These are phyloP conservation scores for Apiotrichum sp. DNA, from an alignment of 1,284 basidiomycete species.

Conservation along the genomic window DNA sequence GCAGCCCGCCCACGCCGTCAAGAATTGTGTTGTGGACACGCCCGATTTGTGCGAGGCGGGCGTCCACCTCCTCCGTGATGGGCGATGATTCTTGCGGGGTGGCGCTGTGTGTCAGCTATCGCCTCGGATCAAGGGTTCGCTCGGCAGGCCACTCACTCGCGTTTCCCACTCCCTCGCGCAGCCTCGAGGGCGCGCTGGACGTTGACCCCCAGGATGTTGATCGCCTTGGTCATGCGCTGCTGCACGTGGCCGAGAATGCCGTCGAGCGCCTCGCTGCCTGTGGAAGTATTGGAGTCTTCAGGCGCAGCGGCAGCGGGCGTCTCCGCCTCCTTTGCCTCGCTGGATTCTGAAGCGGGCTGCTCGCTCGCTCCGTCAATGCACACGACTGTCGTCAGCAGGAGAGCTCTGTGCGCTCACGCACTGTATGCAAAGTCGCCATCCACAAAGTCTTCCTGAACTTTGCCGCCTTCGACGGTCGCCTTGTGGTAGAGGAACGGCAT, in stretches of 20 bases:
- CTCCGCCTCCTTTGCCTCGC: neutral
- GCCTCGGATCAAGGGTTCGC: too few species aligned
- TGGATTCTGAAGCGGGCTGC: neutral
- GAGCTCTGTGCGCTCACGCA: conserved; percentile 19
- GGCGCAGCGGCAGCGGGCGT: neutral
- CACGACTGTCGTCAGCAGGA: conserved; percentile 23
- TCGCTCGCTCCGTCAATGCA: conserved; percentile 27
- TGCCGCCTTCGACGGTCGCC: conserved; percentile 29
- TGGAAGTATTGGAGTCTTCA: neutral
- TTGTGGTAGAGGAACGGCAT: conserved; percentile 38
- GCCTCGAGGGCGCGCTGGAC: conserved; percentile 20
- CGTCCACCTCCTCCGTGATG: neutral
- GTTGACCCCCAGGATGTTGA: conserved; percentile 31
- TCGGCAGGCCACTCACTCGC: too few species aligned
- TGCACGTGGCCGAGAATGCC: conserved; percentile 44
- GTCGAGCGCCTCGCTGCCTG: conserved; percentile 42
- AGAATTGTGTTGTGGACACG: neutral
- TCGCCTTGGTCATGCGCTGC: conserved; percentile 42
- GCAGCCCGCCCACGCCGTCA: neutral
- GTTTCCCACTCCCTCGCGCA: too few species aligned
- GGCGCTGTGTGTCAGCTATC: too few species aligned
- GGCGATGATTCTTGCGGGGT: too few species aligned
- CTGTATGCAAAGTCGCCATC: conserved; percentile 45
- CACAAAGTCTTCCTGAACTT: conserved; percentile 41
- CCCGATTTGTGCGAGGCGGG: conserved; percentile 2